phyloP scores from a whole-genome alignment of 2,329 filamentous ascomycete genomes.

The Cercospora canescens region DNA sequence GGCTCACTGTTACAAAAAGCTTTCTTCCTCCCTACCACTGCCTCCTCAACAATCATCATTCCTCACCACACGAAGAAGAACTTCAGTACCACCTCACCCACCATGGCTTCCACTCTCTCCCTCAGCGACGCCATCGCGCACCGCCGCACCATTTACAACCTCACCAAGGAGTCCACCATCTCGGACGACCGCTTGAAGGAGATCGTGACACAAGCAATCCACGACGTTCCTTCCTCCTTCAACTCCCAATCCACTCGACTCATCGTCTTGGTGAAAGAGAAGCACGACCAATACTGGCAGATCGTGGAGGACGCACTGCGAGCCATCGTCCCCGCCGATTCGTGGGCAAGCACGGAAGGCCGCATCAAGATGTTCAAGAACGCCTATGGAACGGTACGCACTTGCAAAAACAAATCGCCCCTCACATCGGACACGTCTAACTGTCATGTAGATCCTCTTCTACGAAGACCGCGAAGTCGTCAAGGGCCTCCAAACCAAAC shows the following conservation, averaged over 20 bases:
- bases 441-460: slow-evolving; percentile 67
- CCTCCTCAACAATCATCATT: neutral
- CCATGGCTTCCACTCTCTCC: slow-evolving; percentile 41
- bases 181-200: slow-evolving; percentile 69
- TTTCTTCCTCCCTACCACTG: neutral
- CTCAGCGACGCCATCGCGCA: slow-evolving; percentile 66
- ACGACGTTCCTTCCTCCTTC: slow-evolving; percentile 77
- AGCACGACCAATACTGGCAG: slow-evolving; percentile 89
- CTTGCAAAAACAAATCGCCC: too few relatives aligned
- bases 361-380: slow-evolving; percentile 63
- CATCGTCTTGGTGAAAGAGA: slow-evolving; percentile 74
- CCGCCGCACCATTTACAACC: slow-evolving; percentile 60
- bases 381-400: slow-evolving; percentile 73
- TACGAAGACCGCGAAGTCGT: slow-evolving; percentile 75
- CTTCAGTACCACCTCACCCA: slow-evolving; percentile 21
- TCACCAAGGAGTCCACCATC: slow-evolving; percentile 63
- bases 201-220: slow-evolving; percentile 60
- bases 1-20: neutral
- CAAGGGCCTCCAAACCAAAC: slow-evolving; percentile 65
- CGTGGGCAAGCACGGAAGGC: slow-evolving; percentile 56
- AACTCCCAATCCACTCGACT: slow-evolving; percentile 83
- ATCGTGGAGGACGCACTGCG: slow-evolving; percentile 65
- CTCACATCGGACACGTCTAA: neutral
- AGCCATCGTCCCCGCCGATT: slow-evolving; percentile 65
- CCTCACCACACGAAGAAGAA: neutral